A percentile compares a stretch with the other conserved stretches of the same genome.
phyloP scores from a whole-genome alignment of 75 land plant species.

The Cupressus sempervirens region DNA sequence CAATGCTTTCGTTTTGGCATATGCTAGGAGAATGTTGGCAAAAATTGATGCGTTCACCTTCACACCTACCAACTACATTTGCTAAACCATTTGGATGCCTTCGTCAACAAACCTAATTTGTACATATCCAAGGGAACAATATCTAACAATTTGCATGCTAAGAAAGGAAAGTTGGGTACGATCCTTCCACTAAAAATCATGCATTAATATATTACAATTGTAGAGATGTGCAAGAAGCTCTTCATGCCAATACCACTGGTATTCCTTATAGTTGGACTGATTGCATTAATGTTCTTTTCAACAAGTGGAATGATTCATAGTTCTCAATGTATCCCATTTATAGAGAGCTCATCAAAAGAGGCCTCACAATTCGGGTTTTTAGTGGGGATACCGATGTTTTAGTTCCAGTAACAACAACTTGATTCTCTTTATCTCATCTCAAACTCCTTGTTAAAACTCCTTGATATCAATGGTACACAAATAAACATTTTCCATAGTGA shows the following conservation, averaged over 20 bases:
- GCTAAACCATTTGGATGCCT: no score
- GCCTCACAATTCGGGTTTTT: conserved; percentile 75
- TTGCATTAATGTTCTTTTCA: conserved; percentile 54
- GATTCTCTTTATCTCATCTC: conserved; percentile 38
- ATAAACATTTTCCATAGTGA: conserved; percentile 66
- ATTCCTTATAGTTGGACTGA: conserved; percentile 53
- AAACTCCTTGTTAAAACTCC: conserved; percentile 17
- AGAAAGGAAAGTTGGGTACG: conserved; percentile 39
- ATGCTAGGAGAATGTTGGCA: no score
- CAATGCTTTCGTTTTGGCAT: no score
- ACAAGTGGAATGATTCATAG: conserved; percentile 60
- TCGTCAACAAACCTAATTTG: no score
- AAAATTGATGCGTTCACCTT: no score
- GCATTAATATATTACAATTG: conserved; percentile 61
- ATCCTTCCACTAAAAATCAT: conserved; percentile 53
- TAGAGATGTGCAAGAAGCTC: conserved; percentile 64
- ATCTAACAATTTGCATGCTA: no score
- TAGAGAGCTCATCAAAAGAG: conserved; percentile 59
- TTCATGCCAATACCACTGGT: conserved; percentile 62
- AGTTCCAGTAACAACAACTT: conserved; percentile 52
- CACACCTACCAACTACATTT: no score
- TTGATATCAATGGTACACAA: conserved; percentile 58
- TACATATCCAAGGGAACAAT: no score
- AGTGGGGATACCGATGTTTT: conserved; percentile 56
- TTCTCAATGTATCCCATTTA: conserved; percentile 63